Base-by-base conservation (phyloP, 2,329 filamentous ascomycete genomes). In the Paracorniculantispora psalliotae region DNA sequence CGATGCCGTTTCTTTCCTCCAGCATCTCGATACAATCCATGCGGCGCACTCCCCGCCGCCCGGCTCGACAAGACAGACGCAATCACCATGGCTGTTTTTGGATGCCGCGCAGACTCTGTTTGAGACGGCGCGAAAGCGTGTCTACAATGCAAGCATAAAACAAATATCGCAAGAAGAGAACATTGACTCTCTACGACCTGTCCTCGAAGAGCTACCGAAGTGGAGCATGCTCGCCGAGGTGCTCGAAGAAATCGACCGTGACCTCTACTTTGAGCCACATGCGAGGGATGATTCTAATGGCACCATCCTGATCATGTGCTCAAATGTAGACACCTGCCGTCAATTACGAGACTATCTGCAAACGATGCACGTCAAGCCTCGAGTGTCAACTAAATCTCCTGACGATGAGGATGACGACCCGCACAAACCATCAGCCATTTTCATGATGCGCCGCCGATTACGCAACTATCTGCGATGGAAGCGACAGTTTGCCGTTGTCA, bases 31-130 rank as follows among this genome's bases (percentile, higher is more conserved):
- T 71, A 97, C 92, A 0, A 93, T 99, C 49, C 85, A 96, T 51
- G 91, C 93, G 10, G 91, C 92, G 0, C 92, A 96, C 68, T 89
- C 91, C 50, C 92, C 94, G 4, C 88, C 91, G 1, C 90, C 92
- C 9, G 92, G 92, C 0, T 93, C 92, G 2, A 96, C 87, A 2
- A 85, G 88, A 63, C 90, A 96, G 68, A 92, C 88, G 35, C 91
- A 96, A 67, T 96, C 92, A 0, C 94, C 94, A 0, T 99, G 94
- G 94, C 79, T 99, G 33, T 97, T 97, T 66, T 81, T 97, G 5
- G 94, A 97, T 71, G 92, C 93, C 25, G 93, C 94, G 0, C 90
- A 97, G 72, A 92, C 90, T 17, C 91, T 99, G 13, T 97, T 99
- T 64, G 89, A 92, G 61, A 92, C 90, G 3, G 92, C 94, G 1